Base-by-base conservation (phyloP, 768 basidiomycete species). In the Panaeolus cyanescens region DNA sequence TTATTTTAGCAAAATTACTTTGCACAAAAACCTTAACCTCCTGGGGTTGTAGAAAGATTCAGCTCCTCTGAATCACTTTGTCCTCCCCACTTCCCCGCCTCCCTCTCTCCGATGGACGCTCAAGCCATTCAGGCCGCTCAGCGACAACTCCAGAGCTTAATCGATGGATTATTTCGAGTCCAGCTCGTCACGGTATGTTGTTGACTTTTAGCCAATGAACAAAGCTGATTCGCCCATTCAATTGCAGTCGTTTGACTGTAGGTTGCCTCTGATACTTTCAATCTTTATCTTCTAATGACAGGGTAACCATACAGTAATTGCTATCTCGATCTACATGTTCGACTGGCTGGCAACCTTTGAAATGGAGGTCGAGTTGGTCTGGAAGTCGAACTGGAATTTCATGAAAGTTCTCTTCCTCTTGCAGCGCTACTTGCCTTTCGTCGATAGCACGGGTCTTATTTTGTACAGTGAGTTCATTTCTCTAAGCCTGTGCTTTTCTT, bases 321-420 rank as follows among this genome's bases (percentile, higher is more conserved):
- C 32, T 32, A 32, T 19, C 12, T 32, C 55, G 32, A 33, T 55
- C 3, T 55, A 33, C 55, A 33, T 55, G 4, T 55, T 20, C 22
- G 55, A 55, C 17, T 55, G 36, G 32, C 10, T 30, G 19, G 19
- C 36, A 28, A 55, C 32, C 32, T 37, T 55, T 10, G 32, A 28
- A n/a, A 55, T 55, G 55, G 55, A 55, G 55, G 55, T 55, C 31
- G 31, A 55, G 31, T 10, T 55, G 32, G 55, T 55, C 8, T 55
- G 55, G 55, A 33, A 32, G 55, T 55, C 55, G 20, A 55, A 55
- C n/a, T 34, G 32, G 55, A 55, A 32, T 28, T 55, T 55, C 22
- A 55, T 55, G 55, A 55, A 55, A 15, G 9, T 33, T 15, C 55
- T 55, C n/a, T 55, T 33, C 36, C 36, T 55, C 55, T 7, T n/a